A percentile compares a stretch with the other conserved stretches of the same genome.
Evolutionary conservation across 495 filamentous ascomycete genomes (phyloP).

Genomic region (Pseudomonodictys pantanalensis): DNA sequence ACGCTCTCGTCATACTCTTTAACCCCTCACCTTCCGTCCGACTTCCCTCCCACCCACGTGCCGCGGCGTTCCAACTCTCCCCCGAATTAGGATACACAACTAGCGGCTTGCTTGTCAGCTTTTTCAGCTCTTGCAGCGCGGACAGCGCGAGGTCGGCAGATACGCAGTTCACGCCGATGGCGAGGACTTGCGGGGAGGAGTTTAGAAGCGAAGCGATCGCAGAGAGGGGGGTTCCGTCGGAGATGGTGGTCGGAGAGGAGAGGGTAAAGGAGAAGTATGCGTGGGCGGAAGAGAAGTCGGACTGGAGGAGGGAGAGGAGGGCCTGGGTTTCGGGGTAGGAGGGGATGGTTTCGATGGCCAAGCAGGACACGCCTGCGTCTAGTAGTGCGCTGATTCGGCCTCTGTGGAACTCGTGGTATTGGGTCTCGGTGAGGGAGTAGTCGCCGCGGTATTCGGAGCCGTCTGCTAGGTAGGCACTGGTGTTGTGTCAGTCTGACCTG

Average conservation of each 20-base stretch:
- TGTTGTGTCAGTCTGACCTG: too few relatives aligned
- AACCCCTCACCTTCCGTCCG: background rate
- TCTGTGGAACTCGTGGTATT: slow-evolving; percentile 36
- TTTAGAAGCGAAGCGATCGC: slow-evolving; percentile 8
- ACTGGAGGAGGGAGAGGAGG: slow-evolving; percentile 23
- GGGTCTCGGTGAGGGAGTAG: slow-evolving; percentile 21
- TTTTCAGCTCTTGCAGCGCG: slow-evolving; percentile 22
- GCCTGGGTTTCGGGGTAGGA: slow-evolving; percentile 31
- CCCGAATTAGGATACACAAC: slow-evolving; percentile 42
- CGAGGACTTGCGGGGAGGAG: slow-evolving; percentile 24
- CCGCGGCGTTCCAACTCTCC: slow-evolving; percentile 35
- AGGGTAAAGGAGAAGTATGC: slow-evolving; percentile 37
- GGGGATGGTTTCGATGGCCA: slow-evolving; percentile 41
- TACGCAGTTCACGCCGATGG: slow-evolving; percentile 40
- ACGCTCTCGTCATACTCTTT: slow-evolving; percentile 7
- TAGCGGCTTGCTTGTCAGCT: slow-evolving; percentile 22
- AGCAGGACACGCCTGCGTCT: slow-evolving; percentile 35
- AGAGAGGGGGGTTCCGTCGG: slow-evolving; percentile 32
- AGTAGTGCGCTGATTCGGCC: slow-evolving; percentile 34
- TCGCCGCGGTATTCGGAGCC: slow-evolving; percentile 40
- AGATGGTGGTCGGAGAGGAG: slow-evolving; percentile 22
- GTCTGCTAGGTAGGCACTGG: slow-evolving; percentile 38
- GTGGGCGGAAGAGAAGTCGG: slow-evolving; percentile 31
- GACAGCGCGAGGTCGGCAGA: slow-evolving; percentile 9
- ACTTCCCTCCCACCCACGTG: slow-evolving; percentile 26